Evolutionary conservation across 2,329 filamentous ascomycete species (phyloP), one percentile per base, ranked within the genome.

Genomic region (Graphium sp.): DNA sequence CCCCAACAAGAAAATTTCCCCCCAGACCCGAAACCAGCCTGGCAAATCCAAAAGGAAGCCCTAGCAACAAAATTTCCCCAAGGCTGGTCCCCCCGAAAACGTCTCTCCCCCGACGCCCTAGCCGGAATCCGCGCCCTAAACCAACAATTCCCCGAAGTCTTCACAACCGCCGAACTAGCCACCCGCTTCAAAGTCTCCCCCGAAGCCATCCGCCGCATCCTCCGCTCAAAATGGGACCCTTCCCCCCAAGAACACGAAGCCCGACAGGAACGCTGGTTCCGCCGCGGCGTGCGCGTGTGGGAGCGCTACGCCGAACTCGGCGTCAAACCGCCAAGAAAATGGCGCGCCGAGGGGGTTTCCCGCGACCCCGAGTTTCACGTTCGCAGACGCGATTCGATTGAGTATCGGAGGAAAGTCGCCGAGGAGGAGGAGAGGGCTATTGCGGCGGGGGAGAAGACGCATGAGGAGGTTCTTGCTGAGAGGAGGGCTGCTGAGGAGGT

Each of bases 71-170:
- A 95, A 44, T 89, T 94, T 38, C 71, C 71, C 2, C 67, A 75
- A 6, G 72, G 75, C 7, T 98, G 87, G 85, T 63, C 65, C 17
- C 87, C 89, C 18, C 66, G 68, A 27, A 94, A 92, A 51, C 75
- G 75, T 33, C 64, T 98, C 7, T 95, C 89, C 1, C 89, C 89
- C 0, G 87, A 95, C 49, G 83, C 85, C 1, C 60, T 94, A 18
- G 75, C 80, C n/a, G 85, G 84, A 23, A 92, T 98, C 40, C 74
- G 84, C 23, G 75, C 80, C 13, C 60, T 98, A 19, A 72, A 94
- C 48, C 57, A 65, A 16, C 74, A 83, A 40, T 76, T 83, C 36
- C 83, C 87, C 0, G 64, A 77, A 3, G 62, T 66, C 32, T 94
- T 84, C 55, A 79, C 76, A 4, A 91, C 79, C 1, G 51, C 63